Base-by-base conservation (phyloP, 1,139 yeast genomes). In the Protomyces inundatus region DNA sequence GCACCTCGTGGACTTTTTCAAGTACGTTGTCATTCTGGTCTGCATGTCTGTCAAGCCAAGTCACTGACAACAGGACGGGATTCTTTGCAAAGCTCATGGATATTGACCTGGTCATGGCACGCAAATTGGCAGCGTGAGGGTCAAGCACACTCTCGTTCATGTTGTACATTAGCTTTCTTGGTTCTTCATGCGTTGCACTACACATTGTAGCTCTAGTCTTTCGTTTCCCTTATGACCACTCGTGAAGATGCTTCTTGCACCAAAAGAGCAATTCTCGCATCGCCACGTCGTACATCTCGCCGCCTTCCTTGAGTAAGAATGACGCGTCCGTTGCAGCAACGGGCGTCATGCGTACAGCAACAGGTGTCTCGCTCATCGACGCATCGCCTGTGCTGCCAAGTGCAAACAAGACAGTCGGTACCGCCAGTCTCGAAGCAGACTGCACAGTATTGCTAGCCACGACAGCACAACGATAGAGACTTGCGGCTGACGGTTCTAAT, bases 201-300 rank as follows among this genome's bases (percentile, higher is more conserved):
- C 14, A 39, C 16, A 10, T 14, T 39, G 14, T 39, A 39, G 42
- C 42, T n/a, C 12, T 39, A 14, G 42, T 6, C 10, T 3, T 34
- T 35, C 14, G n/a, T 14, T 23, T 30, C 23, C 33, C 16, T 33
- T 14, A 57, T n/a, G 62, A 58, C 62, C 62, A 58, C 33, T 58
- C 62, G 45, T 58, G 62, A 5, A 58, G 53, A n/a, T 58, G 62
- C 32, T 58, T 58, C 36, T 58, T 58, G 56, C 42, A 52, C 42
- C 42, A 58, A 45, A 39, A 52, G 36, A 58, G 62, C n/a, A 58
- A 32, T 4, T 51, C 56, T 23, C 37, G 33, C 62, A 58, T 58
- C 32, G 53, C 37, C 30, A 33, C 51, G 4, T 33, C 40, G 39
- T 58, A 58, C 36, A 32, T 35, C 10, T n/a, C 52, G 53, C 54